phyloP scores from a whole-genome alignment of 345 rosid genomes.

The Isatis tinctoria region DNA sequence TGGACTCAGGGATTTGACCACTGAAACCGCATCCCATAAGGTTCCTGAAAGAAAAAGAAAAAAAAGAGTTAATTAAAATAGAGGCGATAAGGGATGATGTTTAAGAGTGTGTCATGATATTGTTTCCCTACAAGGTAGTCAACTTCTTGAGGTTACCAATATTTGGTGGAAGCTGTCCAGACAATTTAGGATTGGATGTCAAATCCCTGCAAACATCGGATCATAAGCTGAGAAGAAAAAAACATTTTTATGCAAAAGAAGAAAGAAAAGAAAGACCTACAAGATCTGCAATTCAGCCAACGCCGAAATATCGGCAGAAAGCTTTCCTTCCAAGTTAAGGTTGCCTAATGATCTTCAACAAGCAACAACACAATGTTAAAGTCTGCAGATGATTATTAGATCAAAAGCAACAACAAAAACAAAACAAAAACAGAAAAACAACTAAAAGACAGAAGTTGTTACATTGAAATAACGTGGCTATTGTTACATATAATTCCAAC shows the following conservation, averaged over 20 bases:
- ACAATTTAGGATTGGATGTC: conserved; percentile 52
- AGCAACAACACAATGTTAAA: not conserved
- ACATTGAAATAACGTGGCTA: not conserved
- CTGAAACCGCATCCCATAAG: conserved; percentile 69
- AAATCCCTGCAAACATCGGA: conserved; percentile 59
- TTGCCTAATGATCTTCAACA: conserved; percentile 55
- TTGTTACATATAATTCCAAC: conserved; percentile 54
- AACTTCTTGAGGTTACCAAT: conserved; percentile 62
- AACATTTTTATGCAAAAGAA: not conserved
- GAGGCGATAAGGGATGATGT: not conserved
- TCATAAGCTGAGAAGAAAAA: conserved; percentile 12
- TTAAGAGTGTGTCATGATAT: not conserved
- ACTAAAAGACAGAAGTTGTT: not conserved
- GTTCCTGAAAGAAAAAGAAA: conserved; percentile 37
- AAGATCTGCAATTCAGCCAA: conserved; percentile 55
- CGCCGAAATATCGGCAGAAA: conserved; percentile 49
- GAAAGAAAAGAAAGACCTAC: conserved; percentile 39
- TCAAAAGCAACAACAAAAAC: not conserved
- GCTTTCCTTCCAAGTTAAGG: conserved; percentile 50
- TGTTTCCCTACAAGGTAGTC: conserved; percentile 52
- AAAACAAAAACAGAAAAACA: not conserved
- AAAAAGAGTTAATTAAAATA: not conserved
- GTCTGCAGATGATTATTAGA: not conserved
- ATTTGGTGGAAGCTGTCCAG: conserved; percentile 59
- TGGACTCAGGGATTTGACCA: conserved; percentile 61